These are phyloP conservation scores for Vitellaria paradoxa DNA, from an alignment of 179 eudicot genomes.

Conservation along the genomic window DNA sequence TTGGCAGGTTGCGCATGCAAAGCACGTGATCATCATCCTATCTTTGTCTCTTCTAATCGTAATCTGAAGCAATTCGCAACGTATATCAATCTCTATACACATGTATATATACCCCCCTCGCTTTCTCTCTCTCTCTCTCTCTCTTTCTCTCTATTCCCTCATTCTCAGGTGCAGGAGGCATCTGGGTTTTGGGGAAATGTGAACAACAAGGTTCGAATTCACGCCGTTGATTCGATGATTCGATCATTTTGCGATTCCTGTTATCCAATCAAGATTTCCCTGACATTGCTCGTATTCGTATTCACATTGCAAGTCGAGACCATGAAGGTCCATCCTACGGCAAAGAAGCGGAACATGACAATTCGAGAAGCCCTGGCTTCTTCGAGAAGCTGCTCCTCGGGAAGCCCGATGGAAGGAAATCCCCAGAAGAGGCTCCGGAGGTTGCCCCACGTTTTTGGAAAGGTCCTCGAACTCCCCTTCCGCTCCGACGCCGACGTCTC, in stretches of 20 bases:
- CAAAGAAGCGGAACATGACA: slow-evolving; percentile 39
- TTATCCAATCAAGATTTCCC: too few relatives aligned
- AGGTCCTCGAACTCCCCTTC: slow-evolving; percentile 70
- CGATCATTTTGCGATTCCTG: too few relatives aligned
- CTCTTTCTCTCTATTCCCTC: neutral
- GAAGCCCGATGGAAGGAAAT: neutral
- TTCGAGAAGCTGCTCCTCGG: neutral
- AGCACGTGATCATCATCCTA: too few relatives aligned
- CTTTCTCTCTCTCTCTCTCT: too few relatives aligned
- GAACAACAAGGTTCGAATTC: too few relatives aligned
- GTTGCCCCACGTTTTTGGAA: slow-evolving; percentile 73
- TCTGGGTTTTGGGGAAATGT: neutral
- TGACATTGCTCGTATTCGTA: neutral
- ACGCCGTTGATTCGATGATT: too few relatives aligned
- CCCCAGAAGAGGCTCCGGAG: slow-evolving; percentile 57
- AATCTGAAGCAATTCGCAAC: too few relatives aligned
- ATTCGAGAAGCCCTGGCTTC: slow-evolving; percentile 32
- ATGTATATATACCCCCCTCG: too few relatives aligned
- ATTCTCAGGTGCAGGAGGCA: too few relatives aligned
- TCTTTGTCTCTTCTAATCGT: too few relatives aligned
- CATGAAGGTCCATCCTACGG: slow-evolving; percentile 57
- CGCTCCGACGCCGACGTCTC: slow-evolving; percentile 61
- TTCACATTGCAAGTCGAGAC: neutral
- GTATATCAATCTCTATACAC: too few relatives aligned
- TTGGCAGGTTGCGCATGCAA: too few relatives aligned